These are phyloP conservation scores for Endocladia muricata DNA, from an alignment of 31 red algal species.

Conservation along the genomic window DNA sequence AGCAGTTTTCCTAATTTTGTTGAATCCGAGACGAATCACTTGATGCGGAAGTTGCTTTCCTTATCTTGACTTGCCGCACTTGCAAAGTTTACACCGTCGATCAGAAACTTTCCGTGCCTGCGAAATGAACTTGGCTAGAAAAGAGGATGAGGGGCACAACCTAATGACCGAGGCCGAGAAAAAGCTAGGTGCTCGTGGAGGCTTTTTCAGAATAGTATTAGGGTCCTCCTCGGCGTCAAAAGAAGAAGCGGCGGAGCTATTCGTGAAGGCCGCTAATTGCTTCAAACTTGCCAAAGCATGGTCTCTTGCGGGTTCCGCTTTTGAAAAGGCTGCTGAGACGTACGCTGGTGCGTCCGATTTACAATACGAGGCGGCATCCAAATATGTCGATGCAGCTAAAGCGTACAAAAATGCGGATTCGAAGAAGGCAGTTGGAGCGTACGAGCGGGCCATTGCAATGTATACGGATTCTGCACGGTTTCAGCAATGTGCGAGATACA, in stretches of 20 bases:
- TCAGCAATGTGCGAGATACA: slow-evolving; percentile 74
- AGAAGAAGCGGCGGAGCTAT: slow-evolving; percentile 87
- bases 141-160: slow-evolving; percentile 51
- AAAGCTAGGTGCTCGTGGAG: neutral
- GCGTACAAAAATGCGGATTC: slow-evolving; percentile 70
- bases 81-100: too few relatives aligned
- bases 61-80: too few relatives aligned
- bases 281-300: slow-evolving; percentile 89
- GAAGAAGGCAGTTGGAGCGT: slow-evolving; percentile 49
- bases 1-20: too few relatives aligned
- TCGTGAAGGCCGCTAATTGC: slow-evolving; percentile 81
- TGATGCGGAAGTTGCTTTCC: too few relatives aligned
- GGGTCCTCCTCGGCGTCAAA: slow-evolving; percentile 23
- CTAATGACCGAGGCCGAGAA: slow-evolving; percentile 35
- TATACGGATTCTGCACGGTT: slow-evolving; percentile 77
- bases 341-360: slow-evolving; percentile 55
- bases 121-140: slow-evolving; percentile 39
- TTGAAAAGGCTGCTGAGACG: slow-evolving; percentile 60
- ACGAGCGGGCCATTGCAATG: slow-evolving; percentile 68
- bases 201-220: slow-evolving; percentile 35
- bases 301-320: slow-evolving; percentile 67
- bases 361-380: slow-evolving; percentile 76
- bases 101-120: neutral
- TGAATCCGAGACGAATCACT: too few relatives aligned
- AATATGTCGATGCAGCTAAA: slow-evolving; percentile 90